Evolutionary conservation across 164 flowering plant genomes (phyloP).

Genomic region (Houttuynia cordata): DNA sequence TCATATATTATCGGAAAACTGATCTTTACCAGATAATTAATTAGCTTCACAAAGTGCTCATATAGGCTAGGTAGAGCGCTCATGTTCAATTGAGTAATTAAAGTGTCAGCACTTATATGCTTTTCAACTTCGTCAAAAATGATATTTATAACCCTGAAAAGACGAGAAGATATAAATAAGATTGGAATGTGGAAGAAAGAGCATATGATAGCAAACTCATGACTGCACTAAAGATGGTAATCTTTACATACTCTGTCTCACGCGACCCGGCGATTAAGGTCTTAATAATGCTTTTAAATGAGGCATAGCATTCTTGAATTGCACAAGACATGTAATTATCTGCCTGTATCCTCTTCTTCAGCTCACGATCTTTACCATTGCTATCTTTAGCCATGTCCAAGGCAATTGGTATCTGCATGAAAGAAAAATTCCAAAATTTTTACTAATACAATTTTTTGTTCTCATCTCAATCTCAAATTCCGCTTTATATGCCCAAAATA

Average conservation of each 20-base stretch:
- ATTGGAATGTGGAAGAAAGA: background rate
- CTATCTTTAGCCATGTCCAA: constrained; percentile 98
- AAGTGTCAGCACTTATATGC: constrained; percentile 32
- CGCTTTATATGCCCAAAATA: too few relatives aligned
- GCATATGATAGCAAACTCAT: background rate
- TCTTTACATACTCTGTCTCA: constrained; percentile 46
- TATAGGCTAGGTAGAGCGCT: constrained; percentile 77
- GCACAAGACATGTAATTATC: constrained; percentile 81
- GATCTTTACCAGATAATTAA: constrained; percentile 44
- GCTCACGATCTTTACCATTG: constrained; percentile 72
- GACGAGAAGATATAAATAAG: background rate
- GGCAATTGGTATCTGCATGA: constrained; percentile 78
- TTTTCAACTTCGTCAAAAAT: constrained; percentile 63
- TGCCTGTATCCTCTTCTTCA: constrained; percentile 57
- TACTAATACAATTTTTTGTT: background rate
- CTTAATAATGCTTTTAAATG: constrained; percentile 57
- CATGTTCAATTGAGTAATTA: constrained; percentile 52
- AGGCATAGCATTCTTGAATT: constrained; percentile 82
- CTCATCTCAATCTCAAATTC: too few relatives aligned
- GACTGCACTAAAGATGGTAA: background rate
- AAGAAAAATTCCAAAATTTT: constrained; percentile 2
- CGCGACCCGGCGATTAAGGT: constrained; percentile 45
- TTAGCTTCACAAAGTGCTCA: constrained; percentile 64
- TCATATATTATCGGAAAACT: background rate
- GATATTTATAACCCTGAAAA: constrained; percentile 50